These are phyloP conservation scores for Puccinia novopanici DNA, from an alignment of 1,284 basidiomycete species.

Conservation along the genomic window DNA sequence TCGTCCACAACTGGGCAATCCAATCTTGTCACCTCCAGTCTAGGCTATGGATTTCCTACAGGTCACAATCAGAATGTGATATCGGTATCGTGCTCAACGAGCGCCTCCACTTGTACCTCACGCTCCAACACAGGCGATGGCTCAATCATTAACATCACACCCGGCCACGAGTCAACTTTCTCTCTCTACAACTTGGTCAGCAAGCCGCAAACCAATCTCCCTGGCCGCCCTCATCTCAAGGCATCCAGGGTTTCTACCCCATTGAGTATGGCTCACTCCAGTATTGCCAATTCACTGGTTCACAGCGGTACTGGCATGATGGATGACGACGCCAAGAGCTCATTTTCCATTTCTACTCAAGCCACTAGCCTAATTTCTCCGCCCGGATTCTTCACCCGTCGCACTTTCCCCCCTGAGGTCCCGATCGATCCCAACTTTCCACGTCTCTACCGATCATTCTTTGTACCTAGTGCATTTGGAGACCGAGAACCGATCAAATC, in stretches of 20 bases:
- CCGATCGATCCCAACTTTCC: conserved; percentile 46
- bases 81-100: conserved; percentile 42
- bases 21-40: not conserved
- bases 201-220: conserved; percentile 31
- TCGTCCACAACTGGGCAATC: not conserved
- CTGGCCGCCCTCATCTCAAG: conserved; percentile 23
- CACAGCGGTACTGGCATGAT: conserved; percentile 4
- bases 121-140: conserved; percentile 30
- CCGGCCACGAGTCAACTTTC: conserved; percentile 27
- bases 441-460: conserved; percentile 47
- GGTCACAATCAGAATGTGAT: conserved; percentile 9
- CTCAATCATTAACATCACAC: conserved; percentile 4
- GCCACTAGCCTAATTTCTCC: conserved; percentile 50
- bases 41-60: conserved; percentile 34
- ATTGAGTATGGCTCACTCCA: conserved; percentile 22
- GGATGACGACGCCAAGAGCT: conserved; percentile 49
- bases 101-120: conserved; percentile 48
- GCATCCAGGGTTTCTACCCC: conserved; percentile 32
- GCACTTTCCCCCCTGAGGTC: conserved; percentile 43
- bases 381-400: conserved; percentile 22
- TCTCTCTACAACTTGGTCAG: conserved; percentile 11
- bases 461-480: conserved; percentile 49
- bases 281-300: conserved; percentile 8
- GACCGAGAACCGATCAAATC: conserved; percentile 43
- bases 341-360: conserved; percentile 50